These are phyloP conservation scores for Ilyonectria destructans DNA, from an alignment of 2,329 filamentous ascomycete species.

Conservation along the genomic window DNA sequence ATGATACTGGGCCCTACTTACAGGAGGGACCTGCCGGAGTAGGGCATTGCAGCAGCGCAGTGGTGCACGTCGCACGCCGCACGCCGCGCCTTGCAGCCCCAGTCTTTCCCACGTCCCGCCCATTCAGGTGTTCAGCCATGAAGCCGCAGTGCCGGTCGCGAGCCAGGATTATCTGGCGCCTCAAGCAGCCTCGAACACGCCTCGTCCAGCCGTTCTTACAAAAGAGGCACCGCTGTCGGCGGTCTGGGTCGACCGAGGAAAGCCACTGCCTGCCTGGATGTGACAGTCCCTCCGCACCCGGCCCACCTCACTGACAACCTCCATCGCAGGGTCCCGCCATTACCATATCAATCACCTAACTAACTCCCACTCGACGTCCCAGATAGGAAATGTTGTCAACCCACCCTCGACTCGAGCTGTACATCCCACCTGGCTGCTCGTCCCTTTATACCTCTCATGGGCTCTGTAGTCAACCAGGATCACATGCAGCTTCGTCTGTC, in stretches of 20 bases:
- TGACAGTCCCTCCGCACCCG: slow-evolving; percentile 20
- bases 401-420: background rate
- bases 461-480: background rate
- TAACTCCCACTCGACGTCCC: slow-evolving; percentile 33
- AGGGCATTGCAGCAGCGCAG: background rate
- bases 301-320: slow-evolving; percentile 18
- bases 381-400: slow-evolving; percentile 29
- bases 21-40: background rate
- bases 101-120: slow-evolving; percentile 24
- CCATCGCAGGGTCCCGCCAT: slow-evolving; percentile 23
- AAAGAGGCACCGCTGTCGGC: slow-evolving; percentile 18
- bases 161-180: background rate
- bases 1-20: background rate
- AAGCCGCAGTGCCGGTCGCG: background rate
- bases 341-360: slow-evolving; percentile 47
- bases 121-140: background rate
- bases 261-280: background rate
- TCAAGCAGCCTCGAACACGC: slow-evolving; percentile 2
- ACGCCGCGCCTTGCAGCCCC: slow-evolving; percentile 11
- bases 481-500: background rate
- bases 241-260: background rate
- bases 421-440: background rate
- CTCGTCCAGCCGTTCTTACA: background rate
- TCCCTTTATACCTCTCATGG: background rate
- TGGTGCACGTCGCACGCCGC: slow-evolving; percentile 13